Evolutionary conservation across 2,329 filamentous ascomycete species (phyloP).

Genomic region (Sporothrix luriei): DNA sequence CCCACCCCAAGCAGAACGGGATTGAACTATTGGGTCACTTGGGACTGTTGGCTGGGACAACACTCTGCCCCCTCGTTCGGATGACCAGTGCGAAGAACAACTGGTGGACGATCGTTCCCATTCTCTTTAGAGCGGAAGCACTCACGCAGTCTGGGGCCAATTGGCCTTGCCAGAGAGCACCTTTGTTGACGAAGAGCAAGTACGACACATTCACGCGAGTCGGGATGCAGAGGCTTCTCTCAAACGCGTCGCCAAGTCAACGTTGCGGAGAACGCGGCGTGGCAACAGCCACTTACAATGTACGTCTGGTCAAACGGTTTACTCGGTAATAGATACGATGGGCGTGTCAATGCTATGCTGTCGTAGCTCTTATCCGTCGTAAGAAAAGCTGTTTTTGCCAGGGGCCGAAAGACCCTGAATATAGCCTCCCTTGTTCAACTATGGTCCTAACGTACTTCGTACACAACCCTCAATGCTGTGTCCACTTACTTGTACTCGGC

Average conservation of each 20-base stretch:
- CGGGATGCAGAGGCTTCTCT: background rate
- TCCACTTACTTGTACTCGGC: too few species aligned
- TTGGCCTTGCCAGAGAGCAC: conserved; percentile 16
- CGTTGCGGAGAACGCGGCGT: conserved; percentile 24
- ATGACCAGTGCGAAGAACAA: conserved; percentile 1
- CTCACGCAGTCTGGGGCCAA: conserved; percentile 19
- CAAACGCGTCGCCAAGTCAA: conserved; percentile 33
- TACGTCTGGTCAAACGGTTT: too few species aligned
- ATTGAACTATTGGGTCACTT: background rate
- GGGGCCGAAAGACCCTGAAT: background rate
- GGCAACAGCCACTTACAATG: background rate
- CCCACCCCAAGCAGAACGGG: background rate
- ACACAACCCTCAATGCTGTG: too few species aligned
- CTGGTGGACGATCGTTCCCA: conserved; percentile 14
- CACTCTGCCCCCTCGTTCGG: conserved; percentile 11
- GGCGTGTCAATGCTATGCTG: background rate
- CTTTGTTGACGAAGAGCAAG: conserved; percentile 30
- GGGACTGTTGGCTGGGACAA: conserved; percentile 1
- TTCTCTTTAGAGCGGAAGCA: background rate
- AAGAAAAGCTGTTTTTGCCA: background rate
- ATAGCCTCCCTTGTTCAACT: conserved; percentile 6
- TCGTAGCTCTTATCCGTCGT: background rate
- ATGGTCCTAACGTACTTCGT: too few species aligned
- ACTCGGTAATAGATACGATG: background rate
- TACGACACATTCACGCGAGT: background rate